phyloP scores from a whole-genome alignment of 169 alveolate genomes.

The Plasmodium sp. region DNA sequence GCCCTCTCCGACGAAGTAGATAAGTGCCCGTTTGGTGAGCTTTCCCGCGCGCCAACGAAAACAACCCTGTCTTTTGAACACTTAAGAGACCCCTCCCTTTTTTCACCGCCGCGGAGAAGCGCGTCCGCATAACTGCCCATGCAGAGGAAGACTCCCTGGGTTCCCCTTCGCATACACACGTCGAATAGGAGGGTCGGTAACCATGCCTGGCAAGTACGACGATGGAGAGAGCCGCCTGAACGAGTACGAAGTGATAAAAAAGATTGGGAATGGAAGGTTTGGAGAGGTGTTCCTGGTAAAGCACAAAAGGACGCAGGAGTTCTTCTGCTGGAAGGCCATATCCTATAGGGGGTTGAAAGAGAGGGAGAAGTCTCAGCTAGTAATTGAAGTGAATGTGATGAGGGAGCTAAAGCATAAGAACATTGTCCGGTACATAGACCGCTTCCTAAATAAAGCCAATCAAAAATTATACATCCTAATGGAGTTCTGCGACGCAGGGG shows the following conservation, averaged over 20 bases:
- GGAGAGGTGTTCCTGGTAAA: slow-evolving; percentile 92
- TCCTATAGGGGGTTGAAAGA: slow-evolving; percentile 95
- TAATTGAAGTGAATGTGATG: slow-evolving; percentile 96
- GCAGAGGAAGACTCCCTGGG: not conserved
- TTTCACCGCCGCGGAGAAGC: not conserved
- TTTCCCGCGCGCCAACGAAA: not conserved
- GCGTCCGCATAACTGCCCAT: not conserved
- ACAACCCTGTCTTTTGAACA: not conserved
- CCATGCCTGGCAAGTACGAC: slow-evolving; percentile 71
- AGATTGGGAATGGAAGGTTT: slow-evolving; percentile 92
- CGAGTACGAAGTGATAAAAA: slow-evolving; percentile 86
- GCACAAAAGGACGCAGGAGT: slow-evolving; percentile 87
- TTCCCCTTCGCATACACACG: not conserved
- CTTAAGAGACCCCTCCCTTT: not conserved
- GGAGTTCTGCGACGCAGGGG: slow-evolving; percentile 98
- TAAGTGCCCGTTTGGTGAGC: not conserved
- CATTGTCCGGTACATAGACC: slow-evolving; percentile 94
- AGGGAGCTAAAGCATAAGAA: slow-evolving; percentile 96
- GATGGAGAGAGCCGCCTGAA: slow-evolving; percentile 84
- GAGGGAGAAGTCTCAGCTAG: slow-evolving; percentile 96
- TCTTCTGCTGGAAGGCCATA: slow-evolving; percentile 96
- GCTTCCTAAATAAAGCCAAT: slow-evolving; percentile 93
- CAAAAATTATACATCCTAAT: slow-evolving; percentile 93
- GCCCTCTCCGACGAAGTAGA: not conserved
- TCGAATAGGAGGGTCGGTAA: not conserved